phyloP scores from a whole-genome alignment of 208 protist species.

The Angomonas ambiguus region DNA sequence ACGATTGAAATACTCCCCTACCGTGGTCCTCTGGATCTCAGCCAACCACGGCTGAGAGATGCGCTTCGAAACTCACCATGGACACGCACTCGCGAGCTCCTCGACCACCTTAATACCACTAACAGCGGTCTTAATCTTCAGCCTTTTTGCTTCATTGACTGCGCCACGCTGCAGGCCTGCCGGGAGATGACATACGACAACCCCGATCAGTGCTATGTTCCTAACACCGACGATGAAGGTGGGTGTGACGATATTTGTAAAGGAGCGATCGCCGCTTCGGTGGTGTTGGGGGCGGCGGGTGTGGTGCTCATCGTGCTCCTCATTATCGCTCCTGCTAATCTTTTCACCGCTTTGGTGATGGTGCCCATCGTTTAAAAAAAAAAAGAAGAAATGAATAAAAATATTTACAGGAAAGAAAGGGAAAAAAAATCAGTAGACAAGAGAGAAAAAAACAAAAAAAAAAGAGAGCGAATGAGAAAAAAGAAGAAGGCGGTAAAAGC shows the following conservation, averaged over 20 bases:
- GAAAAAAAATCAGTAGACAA: background rate
- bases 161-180: conserved; percentile 27
- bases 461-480: background rate
- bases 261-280: conserved; percentile 52
- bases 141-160: conserved; percentile 48
- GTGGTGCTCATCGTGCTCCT: conserved; percentile 25
- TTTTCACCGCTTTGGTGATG: conserved; percentile 42
- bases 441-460: no score
- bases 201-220: conserved; percentile 20
- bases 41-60: conserved; percentile 6
- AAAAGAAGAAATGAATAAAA: conserved; percentile 2
- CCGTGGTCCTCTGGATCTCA: background rate
- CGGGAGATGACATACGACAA: conserved; percentile 11
- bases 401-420: conserved; percentile 8
- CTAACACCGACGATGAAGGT: conserved; percentile 9
- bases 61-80: background rate
- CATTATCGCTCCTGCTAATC: conserved; percentile 42
- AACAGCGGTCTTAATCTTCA: conserved; percentile 12
- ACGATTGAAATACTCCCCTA: conserved; percentile 30
- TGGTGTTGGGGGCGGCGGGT: conserved; percentile 30
- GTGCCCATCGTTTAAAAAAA: conserved; percentile 34
- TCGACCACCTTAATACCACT: conserved; percentile 15
- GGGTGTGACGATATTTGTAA: conserved; percentile 61
- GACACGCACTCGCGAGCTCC: conserved; percentile 28
- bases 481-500: background rate